Evolutionary conservation across 1,139 yeast species (phyloP).

Genomic region (Candida glucosophila): DNA sequence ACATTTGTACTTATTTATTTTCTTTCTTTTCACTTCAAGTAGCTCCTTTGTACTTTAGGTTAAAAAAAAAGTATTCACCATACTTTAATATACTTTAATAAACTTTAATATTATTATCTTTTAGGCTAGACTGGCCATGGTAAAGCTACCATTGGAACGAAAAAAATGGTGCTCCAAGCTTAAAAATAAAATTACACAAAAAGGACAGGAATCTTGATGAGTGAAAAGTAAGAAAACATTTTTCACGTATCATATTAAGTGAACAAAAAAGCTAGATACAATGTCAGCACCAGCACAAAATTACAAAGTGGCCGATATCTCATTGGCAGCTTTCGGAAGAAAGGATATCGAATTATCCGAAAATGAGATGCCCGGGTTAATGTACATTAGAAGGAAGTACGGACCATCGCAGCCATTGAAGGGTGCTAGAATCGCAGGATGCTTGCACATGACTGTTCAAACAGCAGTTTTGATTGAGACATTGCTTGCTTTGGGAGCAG

Average conservation of each 20-base stretch:
- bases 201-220: no score
- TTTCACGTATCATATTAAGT: no score
- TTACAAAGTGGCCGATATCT: constrained; percentile 97
- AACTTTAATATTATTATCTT: no score
- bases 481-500: constrained; percentile 96
- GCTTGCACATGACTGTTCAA: constrained; percentile 99
- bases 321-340: constrained; percentile 99
- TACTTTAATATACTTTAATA: no score
- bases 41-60: no score
- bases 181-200: no score
- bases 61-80: no score
- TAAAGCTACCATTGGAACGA: no score
- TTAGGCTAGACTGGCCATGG: no score
- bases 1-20: background rate
- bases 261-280: no score
- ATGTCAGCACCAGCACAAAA: constrained; percentile 37
- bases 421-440: constrained; percentile 99
- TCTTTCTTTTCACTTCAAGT: background rate
- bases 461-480: constrained; percentile 99
- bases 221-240: no score
- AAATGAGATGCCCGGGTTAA: constrained; percentile 99
- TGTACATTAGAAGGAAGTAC: constrained; percentile 93
- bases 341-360: constrained; percentile 98
- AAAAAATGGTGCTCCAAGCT: no score
- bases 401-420: constrained; percentile 90